phyloP scores from a whole-genome alignment of 495 filamentous ascomycete genomes.

The Penicillium robsamsonii region DNA sequence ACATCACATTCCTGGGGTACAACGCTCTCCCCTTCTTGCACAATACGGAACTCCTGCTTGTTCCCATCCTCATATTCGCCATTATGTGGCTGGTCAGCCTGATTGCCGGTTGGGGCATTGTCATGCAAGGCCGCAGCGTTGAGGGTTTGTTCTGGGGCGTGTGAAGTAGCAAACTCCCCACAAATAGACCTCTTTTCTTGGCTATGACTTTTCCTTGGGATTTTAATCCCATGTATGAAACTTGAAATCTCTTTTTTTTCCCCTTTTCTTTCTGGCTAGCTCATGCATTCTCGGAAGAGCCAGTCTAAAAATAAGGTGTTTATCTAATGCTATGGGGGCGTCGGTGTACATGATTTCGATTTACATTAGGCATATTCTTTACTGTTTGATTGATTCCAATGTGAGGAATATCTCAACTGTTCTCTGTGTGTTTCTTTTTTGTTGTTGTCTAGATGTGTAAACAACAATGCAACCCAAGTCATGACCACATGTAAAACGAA shows the following conservation, averaged over 20 bases:
- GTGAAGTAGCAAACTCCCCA: constrained; percentile 20
- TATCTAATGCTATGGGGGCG: constrained; percentile 13
- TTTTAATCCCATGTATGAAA: constrained; percentile 20
- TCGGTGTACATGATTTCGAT: constrained; percentile 23
- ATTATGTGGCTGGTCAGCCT: constrained; percentile 64
- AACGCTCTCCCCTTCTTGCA: constrained; percentile 72
- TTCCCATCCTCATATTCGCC: constrained; percentile 58
- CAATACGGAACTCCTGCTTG: constrained; percentile 67
- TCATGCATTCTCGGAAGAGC: constrained; percentile 16
- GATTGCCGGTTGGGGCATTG: constrained; percentile 47
- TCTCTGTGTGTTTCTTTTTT: not conserved
- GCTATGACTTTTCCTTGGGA: constrained; percentile 1
- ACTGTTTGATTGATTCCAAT: not conserved
- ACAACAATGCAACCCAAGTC: constrained; percentile 3
- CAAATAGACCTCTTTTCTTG: not conserved
- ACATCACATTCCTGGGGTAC: constrained; percentile 74
- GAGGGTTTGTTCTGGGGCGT: constrained; percentile 49
- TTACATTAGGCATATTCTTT: not conserved
- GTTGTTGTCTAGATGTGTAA: not conserved
- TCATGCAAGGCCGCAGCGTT: constrained; percentile 44
- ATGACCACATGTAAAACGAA: constrained; percentile 4
- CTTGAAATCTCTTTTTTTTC: constrained; percentile 8
- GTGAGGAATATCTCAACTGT: constrained; percentile 5
- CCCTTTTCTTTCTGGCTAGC: constrained; percentile 12
- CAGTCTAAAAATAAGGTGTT: constrained; percentile 9